Percentiles rank a stretch among this genome's conserved stretches.
Evolutionary conservation across 306 rosid genomes (phyloP).

Genomic region (Notholithocarpus densiflorus): DNA sequence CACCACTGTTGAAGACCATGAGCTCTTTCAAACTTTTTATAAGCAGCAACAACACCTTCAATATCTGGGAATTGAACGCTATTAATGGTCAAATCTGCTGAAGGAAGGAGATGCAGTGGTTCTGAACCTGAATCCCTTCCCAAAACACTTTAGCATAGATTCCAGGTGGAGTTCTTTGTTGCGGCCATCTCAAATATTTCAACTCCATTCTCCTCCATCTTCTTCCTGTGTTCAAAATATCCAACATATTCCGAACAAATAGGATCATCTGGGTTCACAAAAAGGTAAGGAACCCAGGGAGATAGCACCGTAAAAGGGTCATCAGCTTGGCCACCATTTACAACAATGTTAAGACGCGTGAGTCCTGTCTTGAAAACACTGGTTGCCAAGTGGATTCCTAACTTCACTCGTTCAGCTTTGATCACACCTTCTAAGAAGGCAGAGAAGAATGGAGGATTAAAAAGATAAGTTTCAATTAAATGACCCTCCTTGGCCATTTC

Average conservation of each 20-base stretch:
- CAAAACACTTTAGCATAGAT: not conserved
- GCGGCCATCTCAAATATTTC: constrained; percentile 18
- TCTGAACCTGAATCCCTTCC: constrained; percentile 5
- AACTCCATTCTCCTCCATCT: constrained; percentile 8
- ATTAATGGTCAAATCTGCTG: constrained; percentile 22
- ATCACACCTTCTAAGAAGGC: constrained; percentile 10
- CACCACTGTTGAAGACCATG: constrained; percentile 34
- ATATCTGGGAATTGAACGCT: not conserved
- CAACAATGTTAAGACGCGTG: not conserved
- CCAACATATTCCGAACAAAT: constrained; percentile 24
- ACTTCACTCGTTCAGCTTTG: not conserved
- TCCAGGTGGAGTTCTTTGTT: not conserved
- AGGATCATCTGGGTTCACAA: constrained; percentile 24
- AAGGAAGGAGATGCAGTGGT: constrained; percentile 31
- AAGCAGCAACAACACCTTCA: no score
- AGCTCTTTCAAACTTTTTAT: not conserved
- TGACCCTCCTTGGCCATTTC: constrained; percentile 20
- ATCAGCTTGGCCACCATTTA: not conserved
- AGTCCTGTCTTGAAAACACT: constrained; percentile 6
- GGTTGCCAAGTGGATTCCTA: constrained; percentile 11
- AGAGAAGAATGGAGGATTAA: constrained; percentile 32
- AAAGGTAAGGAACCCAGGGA: constrained; percentile 28
- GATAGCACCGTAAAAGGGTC: constrained; percentile 6
- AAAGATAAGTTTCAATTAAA: constrained; percentile 20
- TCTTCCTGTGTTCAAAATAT: constrained; percentile 30